Base-by-base conservation (phyloP, 345 rosid genomes). In the Balakata baccata region DNA sequence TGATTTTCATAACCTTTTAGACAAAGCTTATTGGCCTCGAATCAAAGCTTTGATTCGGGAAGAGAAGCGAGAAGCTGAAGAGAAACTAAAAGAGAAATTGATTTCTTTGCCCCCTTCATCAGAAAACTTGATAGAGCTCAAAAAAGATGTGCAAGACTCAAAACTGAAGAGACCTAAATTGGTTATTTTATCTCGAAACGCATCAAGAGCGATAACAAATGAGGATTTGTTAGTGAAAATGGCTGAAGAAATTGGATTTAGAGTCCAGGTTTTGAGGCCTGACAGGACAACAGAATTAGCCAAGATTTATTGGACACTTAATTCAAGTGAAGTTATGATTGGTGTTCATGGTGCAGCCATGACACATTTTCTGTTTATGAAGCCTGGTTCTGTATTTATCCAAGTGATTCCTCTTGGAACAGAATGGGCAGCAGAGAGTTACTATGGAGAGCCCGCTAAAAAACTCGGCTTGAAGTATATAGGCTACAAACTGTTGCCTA, bases 331-430 rank as follows among this genome's bases (percentile, higher is more conserved):
- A 59, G 93, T 92, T 0, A 86, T 88, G 93, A 76, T 92, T 17
- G 96, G 96, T 50, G 97, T 92, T 12, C 97, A 92, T 67, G 96
- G 97, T 70, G 97, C 97, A 10, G 97, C 97, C 38, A 92, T 92
- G 97, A 90, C 95, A 13, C 97, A 90, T 73, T 90, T 92, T 68
- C 87, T 92, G 3, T 92, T 90, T 77, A 79, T 89, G 92, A 88
- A 62, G 72, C 93, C 97, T 0, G 86, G 89, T 34, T 87, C 84
- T 0, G 94, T 86, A 65, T 92, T 92, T 34, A 86, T 92, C 43
- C 97, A 92, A 80, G 84, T 92, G 11, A 78, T 92, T 39, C 97
- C 97, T 5, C 79, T 92, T 29, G 97, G 97, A 46, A 92, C 96
- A 0, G 90, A 87, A 7, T 92, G 97, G 97, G 93, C 96, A 13